Conservation (phyloP, 2,329 filamentous ascomycete genomes). For the Colletotrichum scovillei region DNA sequence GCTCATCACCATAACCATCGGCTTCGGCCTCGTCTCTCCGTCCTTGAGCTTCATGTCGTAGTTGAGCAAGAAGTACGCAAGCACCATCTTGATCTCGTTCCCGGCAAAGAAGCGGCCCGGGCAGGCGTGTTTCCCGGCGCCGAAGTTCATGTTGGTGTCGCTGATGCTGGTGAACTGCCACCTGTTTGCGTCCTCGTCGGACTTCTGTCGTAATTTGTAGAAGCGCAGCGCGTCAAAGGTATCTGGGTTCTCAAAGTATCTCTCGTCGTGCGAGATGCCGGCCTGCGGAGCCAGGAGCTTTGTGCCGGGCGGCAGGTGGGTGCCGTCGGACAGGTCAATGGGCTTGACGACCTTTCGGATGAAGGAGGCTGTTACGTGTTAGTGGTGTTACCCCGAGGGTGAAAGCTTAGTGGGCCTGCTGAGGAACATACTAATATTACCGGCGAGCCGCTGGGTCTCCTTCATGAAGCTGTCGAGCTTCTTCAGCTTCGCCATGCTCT, state of each 20-base stretch:
- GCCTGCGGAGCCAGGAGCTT: slow-evolving; percentile 54
- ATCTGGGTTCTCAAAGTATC: slow-evolving; percentile 52
- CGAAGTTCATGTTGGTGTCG: slow-evolving; percentile 58
- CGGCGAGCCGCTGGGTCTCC: slow-evolving; percentile 53
- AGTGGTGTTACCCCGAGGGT: slow-evolving; percentile 4
- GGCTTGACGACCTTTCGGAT: slow-evolving; percentile 59
- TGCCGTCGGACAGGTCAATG: slow-evolving; percentile 58
- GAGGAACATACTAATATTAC: slow-evolving; percentile 54
- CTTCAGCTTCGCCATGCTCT: slow-evolving; percentile 55
- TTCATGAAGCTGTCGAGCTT: slow-evolving; percentile 63
- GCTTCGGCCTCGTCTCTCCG: slow-evolving; percentile 51
- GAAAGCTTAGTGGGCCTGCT: too few relatives aligned
- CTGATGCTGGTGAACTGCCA: slow-evolving; percentile 56
- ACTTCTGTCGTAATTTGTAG: slow-evolving; percentile 54
- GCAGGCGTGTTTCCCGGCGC: slow-evolving; percentile 59
- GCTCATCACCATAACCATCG: slow-evolving; percentile 52
- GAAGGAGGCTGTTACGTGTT: slow-evolving; percentile 51
- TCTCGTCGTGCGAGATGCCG: slow-evolving; percentile 54
- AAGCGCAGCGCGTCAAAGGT: slow-evolving; percentile 62
- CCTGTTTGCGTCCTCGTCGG: slow-evolving; percentile 50
- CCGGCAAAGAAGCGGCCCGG: slow-evolving; percentile 61
- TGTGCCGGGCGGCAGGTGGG: slow-evolving; percentile 54
- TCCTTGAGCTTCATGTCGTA: slow-evolving; percentile 55
- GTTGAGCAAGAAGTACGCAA: slow-evolving; percentile 54
- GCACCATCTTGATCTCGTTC: slow-evolving; percentile 57